Conservation (phyloP, 2,329 filamentous ascomycete genomes). For the Exophiala calicioides region DNA sequence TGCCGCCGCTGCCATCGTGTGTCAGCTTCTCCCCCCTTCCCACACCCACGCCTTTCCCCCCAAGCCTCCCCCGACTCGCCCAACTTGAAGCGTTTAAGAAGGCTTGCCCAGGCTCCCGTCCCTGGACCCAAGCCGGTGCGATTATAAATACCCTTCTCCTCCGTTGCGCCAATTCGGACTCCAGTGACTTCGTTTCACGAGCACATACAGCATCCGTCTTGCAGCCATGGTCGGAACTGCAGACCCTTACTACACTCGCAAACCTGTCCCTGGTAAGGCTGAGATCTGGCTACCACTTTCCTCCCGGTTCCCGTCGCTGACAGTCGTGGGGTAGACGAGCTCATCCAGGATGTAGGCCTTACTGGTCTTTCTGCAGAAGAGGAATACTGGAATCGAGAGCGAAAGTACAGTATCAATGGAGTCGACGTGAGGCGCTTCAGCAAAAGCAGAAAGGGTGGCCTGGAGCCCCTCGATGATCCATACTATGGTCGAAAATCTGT, state of each 20-base stretch:
- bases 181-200: neutral
- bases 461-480: constrained; percentile 27
- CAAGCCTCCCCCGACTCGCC: neutral
- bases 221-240: constrained; percentile 18
- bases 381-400: constrained; percentile 30
- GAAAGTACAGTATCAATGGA: constrained; percentile 28
- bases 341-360: constrained; percentile 28
- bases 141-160: constrained; percentile 3
- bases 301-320: neutral
- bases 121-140: neutral
- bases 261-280: constrained; percentile 29
- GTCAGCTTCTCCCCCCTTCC: neutral
- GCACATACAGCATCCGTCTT: neutral
- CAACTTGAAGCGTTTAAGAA: neutral
- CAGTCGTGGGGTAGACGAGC: constrained; percentile 18
- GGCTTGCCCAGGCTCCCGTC: neutral
- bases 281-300: neutral
- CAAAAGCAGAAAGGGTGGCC: constrained; percentile 23
- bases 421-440: constrained; percentile 30
- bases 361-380: constrained; percentile 27
- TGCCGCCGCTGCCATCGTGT: no score
- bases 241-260: constrained; percentile 32
- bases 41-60: neutral
- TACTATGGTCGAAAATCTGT: constrained; percentile 30
- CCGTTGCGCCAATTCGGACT: neutral